Evolutionary conservation across 257 asterid species (phyloP).

Genomic region (Verbascum thapsus): DNA sequence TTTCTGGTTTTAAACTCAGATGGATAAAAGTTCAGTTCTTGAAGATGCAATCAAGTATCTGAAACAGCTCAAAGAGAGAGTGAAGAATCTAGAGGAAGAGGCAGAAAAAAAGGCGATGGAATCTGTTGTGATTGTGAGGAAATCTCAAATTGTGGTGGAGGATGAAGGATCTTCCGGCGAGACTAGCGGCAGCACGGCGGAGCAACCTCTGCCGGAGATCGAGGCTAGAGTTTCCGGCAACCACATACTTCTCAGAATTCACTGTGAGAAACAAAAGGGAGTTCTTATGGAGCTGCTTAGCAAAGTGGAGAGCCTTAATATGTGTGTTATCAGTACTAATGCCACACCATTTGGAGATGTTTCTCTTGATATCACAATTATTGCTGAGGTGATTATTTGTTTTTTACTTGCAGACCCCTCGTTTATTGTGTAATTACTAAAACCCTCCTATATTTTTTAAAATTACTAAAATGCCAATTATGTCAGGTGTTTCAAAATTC

Average conservation of each 20-base stretch:
- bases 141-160: conserved; percentile 37
- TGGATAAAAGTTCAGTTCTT: conserved; percentile 50
- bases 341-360: conserved; percentile 41
- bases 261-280: conserved; percentile 45
- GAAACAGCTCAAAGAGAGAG: conserved; percentile 41
- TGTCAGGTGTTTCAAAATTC: too few relatives aligned
- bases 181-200: conserved; percentile 24
- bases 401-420: too few relatives aligned
- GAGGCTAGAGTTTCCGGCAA: conserved; percentile 42
- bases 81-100: conserved; percentile 41
- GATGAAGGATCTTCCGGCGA: conserved; percentile 43
- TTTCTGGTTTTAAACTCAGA: conserved; percentile 19
- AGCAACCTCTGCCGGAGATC: conserved; percentile 43
- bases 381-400: conserved; percentile 45
- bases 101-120: conserved; percentile 30
- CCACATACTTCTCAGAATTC: conserved; percentile 39
- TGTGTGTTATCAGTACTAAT: conserved; percentile 38
- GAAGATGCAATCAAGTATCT: conserved; percentile 46
- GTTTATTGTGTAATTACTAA: too few relatives aligned
- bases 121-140: conserved; percentile 39
- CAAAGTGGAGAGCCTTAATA: conserved; percentile 46
- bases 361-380: conserved; percentile 42
- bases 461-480: too few relatives aligned
- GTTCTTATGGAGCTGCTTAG: conserved; percentile 35
- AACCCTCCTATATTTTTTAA: too few relatives aligned